A percentile compares a stretch with the other conserved stretches of the same genome.
Conservation (phyloP, 805 yeast genomes). For the Yarrowia osloensis region DNA sequence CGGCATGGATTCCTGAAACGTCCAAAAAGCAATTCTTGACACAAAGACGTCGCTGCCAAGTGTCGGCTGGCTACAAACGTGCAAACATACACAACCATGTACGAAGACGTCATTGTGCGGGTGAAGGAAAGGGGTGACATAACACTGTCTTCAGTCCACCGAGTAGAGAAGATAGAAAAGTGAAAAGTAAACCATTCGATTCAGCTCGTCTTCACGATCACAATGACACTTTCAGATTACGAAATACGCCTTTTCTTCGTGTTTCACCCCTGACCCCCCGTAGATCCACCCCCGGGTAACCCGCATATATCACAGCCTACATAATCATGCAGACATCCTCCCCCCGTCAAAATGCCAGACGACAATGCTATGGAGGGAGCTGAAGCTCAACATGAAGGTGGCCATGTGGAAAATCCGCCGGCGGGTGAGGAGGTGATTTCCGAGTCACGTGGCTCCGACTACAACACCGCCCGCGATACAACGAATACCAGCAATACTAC, state of each 20-base stretch:
- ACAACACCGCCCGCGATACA: not conserved
- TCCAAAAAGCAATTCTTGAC: not conserved
- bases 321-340: conserved; percentile 22
- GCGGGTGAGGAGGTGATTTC: conserved; percentile 2
- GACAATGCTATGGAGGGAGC: conserved; percentile 28
- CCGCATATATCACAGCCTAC: conserved; percentile 6
- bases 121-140: not conserved
- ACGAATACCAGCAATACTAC: not conserved
- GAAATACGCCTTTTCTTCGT: not conserved
- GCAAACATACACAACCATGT: conserved; percentile 2
- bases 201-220: not conserved
- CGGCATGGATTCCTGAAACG: too few species aligned
- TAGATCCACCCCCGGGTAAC: conserved; percentile 5
- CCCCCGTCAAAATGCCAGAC: conserved; percentile 8
- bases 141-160: not conserved
- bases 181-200: not conserved
- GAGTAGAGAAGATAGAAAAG: not conserved
- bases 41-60: not conserved
- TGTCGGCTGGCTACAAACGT: conserved; percentile 13
- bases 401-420: conserved; percentile 2
- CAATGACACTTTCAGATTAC: not conserved
- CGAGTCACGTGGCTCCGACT: not conserved
- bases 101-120: not conserved
- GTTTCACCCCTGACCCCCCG: not conserved
- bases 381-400: conserved; percentile 27